Evolutionary conservation across 2,329 filamentous ascomycete species (phyloP).

Genomic region (Juglanconis sp.): DNA sequence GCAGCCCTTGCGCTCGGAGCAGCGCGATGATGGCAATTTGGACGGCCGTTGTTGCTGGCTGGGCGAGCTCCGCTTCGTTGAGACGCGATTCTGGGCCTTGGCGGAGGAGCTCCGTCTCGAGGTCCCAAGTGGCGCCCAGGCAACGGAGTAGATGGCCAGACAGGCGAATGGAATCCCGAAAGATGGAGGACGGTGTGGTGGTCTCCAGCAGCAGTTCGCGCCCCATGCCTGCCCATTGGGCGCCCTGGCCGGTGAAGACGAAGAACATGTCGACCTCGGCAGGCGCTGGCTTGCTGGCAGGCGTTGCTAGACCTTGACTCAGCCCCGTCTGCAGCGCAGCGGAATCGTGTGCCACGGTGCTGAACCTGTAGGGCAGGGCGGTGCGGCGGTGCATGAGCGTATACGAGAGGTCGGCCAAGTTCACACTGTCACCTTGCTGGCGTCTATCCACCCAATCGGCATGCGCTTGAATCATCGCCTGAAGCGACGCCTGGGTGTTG

Average conservation of each 20-base stretch:
- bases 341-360: conserved; percentile 6
- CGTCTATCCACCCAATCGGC: background rate
- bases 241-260: conserved; percentile 10
- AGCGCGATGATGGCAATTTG: conserved; percentile 42
- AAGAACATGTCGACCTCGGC: background rate
- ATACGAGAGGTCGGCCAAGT: conserved; percentile 19
- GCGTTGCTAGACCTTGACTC: background rate
- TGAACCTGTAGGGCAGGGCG: conserved; percentile 14
- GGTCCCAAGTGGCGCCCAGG: background rate
- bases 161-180: background rate
- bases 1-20: conserved; percentile 28
- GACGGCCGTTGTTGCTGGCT: conserved; percentile 45
- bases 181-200: background rate
- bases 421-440: background rate
- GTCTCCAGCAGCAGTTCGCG: background rate
- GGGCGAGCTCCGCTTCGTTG: conserved; percentile 27
- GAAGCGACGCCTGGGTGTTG: background rate
- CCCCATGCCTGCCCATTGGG: conserved; percentile 2
- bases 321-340: background rate
- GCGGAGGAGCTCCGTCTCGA: conserved; percentile 2
- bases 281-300: background rate
- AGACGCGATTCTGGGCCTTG: background rate
- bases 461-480: background rate
- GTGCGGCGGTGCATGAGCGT: conserved; percentile 19
- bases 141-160: background rate